Base-by-base conservation (phyloP, 768 basidiomycete species). In the Xanthoconium purpureum region DNA sequence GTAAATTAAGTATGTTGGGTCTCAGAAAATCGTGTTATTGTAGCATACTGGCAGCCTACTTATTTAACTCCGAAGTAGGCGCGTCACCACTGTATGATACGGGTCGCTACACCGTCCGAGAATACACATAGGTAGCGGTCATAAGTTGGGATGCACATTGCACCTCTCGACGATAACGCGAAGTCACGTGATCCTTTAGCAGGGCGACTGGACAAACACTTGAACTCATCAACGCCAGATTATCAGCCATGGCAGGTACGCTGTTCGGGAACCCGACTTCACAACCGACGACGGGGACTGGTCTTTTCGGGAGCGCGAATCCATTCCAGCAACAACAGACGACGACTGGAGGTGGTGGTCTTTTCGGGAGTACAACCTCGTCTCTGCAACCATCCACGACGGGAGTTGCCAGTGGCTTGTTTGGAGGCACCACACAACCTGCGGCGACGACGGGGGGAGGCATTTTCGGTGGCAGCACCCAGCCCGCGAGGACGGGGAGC, bases 291-390 rank as follows among this genome's bases (percentile, higher is more conserved):
- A 4, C 24, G 24, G 24, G 24, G 24, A 24, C 24, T 24, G 24
- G 24, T 24, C 24, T 24, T 24, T 24, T 24, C 24, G 24, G 24
- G 24, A 24, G 24, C 24, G 24, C 24, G 24, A 24, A 24, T 24
- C 24, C 24, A 4, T 24, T 24, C 24, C 24, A 24, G 4, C 24
- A 24, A 24, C 24, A 24, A 24, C 24, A 24, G 24, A 24, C 24
- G 24, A 24, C 24, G 24, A 24, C 24, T 24, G 24, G 24, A 24
- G 24, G 24, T 24, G 24, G 24, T 24, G 24, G 24, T 24, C 52
- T 64, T 50, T 70, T 70, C 33, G 70, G 64, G 40, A 68, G 68
- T 28, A 13, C 69, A 28, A 47, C 55, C 17, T 28, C 57, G 15
- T 24, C 24, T 24, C 70, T 66, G 15, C 65, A 64, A 54, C 66